Percentiles rank a stretch among this genome's conserved stretches.
Conservation (phyloP, 768 basidiomycete species). For the Podaxis rugospora region DNA sequence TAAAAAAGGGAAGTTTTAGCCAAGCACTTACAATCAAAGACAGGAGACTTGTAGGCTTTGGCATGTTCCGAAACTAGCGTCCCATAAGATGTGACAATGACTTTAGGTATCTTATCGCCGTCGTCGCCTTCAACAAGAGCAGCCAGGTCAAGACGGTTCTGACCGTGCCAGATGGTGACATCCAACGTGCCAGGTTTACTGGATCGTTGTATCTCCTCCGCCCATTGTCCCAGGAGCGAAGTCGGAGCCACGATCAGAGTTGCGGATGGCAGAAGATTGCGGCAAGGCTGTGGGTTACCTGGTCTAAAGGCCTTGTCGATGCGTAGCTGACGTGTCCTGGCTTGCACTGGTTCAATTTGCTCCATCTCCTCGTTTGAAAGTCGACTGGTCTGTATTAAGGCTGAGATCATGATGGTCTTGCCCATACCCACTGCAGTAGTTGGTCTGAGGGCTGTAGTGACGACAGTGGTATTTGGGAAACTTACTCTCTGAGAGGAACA, state of each 20-base stretch:
- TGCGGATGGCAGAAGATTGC: constrained; percentile 40
- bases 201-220: constrained; percentile 85
- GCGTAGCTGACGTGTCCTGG: constrained; percentile 53
- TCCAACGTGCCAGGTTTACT: constrained; percentile 65
- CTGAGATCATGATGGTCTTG: constrained; percentile 91
- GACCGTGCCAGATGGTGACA: constrained; percentile 83
- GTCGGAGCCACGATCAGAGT: constrained; percentile 93
- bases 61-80: constrained; percentile 86
- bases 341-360: constrained; percentile 20
- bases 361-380: constrained; percentile 36
- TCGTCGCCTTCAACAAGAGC: constrained; percentile 51
- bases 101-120: constrained; percentile 48
- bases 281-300: constrained; percentile 26
- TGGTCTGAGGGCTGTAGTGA: background rate
- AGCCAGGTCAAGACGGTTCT: constrained; percentile 74
- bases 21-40: constrained; percentile 62
- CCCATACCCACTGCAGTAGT: constrained; percentile 80
- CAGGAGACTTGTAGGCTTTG: constrained; percentile 50
- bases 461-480: constrained; percentile 6
- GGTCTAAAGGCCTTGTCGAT: constrained; percentile 62
- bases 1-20: background rate
- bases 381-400: constrained; percentile 79
- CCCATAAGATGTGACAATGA: constrained; percentile 93
- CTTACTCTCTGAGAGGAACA: constrained; percentile 44
- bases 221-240: constrained; percentile 89